Percentiles rank a stretch among this genome's conserved stretches.
These are phyloP conservation scores for Cladophialophora chaetospira DNA, from an alignment of 2,329 filamentous ascomycete species.

Conservation along the genomic window DNA sequence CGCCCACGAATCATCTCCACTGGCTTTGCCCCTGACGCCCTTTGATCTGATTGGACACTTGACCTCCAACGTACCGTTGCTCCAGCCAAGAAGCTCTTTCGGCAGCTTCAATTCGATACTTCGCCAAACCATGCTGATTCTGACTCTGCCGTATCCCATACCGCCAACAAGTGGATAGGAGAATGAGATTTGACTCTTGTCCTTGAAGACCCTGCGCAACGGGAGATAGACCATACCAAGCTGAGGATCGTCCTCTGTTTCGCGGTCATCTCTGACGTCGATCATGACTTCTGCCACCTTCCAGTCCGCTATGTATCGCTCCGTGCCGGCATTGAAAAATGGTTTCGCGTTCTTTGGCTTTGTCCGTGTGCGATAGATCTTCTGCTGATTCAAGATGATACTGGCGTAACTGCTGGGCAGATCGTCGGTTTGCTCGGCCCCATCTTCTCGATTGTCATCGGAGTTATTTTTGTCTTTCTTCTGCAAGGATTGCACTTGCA, in stretches of 20 bases:
- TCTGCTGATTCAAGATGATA: conserved; percentile 72
- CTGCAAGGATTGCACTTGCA: conserved; percentile 63
- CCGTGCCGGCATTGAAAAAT: conserved; percentile 76
- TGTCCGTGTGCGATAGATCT: conserved; percentile 68
- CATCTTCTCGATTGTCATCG: conserved; percentile 40
- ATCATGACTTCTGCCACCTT: conserved; percentile 67
- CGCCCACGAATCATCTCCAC: conserved; percentile 52
- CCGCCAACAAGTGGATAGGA: conserved; percentile 70
- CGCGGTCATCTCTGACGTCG: conserved; percentile 65
- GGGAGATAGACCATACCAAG: conserved; percentile 72
- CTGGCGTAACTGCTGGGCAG: conserved; percentile 72
- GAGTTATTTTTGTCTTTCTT: conserved; percentile 54
- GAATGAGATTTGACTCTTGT: conserved; percentile 65
- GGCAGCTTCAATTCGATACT: conserved; percentile 66
- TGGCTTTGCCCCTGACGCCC: conserved; percentile 44
- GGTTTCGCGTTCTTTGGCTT: conserved; percentile 78
- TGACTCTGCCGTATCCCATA: conserved; percentile 68
- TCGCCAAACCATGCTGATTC: conserved; percentile 73
- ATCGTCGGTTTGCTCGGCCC: conserved; percentile 62
- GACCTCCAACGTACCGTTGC: conserved; percentile 70
- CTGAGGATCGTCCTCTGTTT: conserved; percentile 69
- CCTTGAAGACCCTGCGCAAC: conserved; percentile 61
- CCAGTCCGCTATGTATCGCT: conserved; percentile 72
- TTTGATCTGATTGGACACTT: conserved; percentile 54
- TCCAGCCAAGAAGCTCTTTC: conserved; percentile 65